Base-by-base conservation (phyloP, 2,329 filamentous ascomycete species). In the Hymenoscyphus salicellus region DNA sequence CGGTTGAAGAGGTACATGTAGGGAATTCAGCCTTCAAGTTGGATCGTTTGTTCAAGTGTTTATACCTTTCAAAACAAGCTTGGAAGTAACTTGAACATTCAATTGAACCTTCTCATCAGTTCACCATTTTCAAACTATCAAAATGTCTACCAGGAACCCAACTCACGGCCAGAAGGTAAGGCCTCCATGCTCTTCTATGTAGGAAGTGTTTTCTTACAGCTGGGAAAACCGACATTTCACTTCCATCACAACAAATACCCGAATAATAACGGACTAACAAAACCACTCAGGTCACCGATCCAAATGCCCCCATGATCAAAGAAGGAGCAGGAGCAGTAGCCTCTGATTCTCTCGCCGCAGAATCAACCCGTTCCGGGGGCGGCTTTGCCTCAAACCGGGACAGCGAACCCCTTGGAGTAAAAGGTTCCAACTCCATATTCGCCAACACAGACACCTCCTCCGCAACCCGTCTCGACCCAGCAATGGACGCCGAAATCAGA, bases 321-420 rank as follows among this genome's bases (percentile, higher is more conserved):
- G 91, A 95, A 76, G 79, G 82, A 16, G 79, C 88, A 5, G 92
- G 92, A 61, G 72, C 81, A 30, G 82, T 94, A 1, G 78, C 83
- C 55, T 79, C 83, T 16, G 90, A 89, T 77, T 94, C 90, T 6
- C 86, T 96, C 5, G 92, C 92, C 11, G 89, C 86, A 65, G 88
- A 94, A 72, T 95, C 91, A 0, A 78, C 86, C 65, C 78, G 81
- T 57, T 70, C 79, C 26, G 82, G 82, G 64, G 90, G 89, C 68
- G 79, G 76, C 14, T 92, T 91, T 71, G 79, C 83, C 49, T 75
- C 82, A 63, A 90, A 91, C 77, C 79, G 81, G 28, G 79, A 83
- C 66, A 79, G 83, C 65, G 79, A 81, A 49, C 80, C 80, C 5
- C 78, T 79, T 36, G 75, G 77, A 16, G 83, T 86, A 59, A 78